These are phyloP conservation scores for Heliamphora pulchella DNA, from an alignment of 179 eudicot species.

Conservation along the genomic window DNA sequence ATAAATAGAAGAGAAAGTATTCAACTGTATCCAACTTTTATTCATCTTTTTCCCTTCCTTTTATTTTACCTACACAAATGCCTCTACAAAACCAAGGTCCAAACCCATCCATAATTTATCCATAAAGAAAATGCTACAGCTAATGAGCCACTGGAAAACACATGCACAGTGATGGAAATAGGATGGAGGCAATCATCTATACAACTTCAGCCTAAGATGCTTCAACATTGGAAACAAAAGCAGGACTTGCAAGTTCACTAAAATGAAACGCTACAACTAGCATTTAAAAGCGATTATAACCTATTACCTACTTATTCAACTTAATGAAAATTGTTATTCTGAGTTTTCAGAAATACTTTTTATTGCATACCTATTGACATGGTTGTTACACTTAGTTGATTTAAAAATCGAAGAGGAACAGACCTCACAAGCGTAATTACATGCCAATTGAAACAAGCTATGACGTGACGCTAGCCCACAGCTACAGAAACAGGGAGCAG, in stretches of 20 bases:
- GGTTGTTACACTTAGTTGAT: too few relatives aligned
- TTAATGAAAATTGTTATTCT: not conserved
- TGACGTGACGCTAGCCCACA: not conserved
- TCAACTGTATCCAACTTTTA: too few relatives aligned
- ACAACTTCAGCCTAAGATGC: not conserved
- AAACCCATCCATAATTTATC: too few relatives aligned
- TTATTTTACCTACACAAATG: too few relatives aligned
- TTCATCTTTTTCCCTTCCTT: too few relatives aligned
- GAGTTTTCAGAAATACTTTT: not conserved
- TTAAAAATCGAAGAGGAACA: not conserved
- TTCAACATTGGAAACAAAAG: not conserved
- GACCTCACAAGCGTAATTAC: not conserved
- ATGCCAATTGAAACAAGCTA: not conserved
- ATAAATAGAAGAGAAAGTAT: too few relatives aligned
- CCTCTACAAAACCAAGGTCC: too few relatives aligned
- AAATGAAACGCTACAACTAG: not conserved
- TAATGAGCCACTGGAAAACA: not conserved
- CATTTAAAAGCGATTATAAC: not conserved
- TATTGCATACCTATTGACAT: not conserved
- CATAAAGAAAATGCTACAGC: not conserved
- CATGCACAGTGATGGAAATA: not conserved
- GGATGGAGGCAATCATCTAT: not conserved
- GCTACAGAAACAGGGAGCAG: not conserved
- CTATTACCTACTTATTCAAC: not conserved
- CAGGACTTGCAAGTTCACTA: not conserved